Percentiles rank a stretch among this genome's conserved stretches.
phyloP scores from a whole-genome alignment of 176 grass and related monocot genomes.

The sorghum (Sorghum bicolor) region Sorghum_bicolor_NCBIv3 NC_012871.2:70614001-70614500 shows the following conservation, averaged over 20 bases:
- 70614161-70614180: constrained; percentile 4
- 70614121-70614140: constrained; percentile 21
- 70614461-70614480: not conserved
- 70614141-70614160: constrained; percentile 28
- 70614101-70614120: not conserved
- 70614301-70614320: not conserved
- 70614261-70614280: accelerated
- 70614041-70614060: constrained; percentile 8
- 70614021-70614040: constrained; percentile 10
- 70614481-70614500: not conserved
- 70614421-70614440: not conserved
- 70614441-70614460: constrained; percentile 48
- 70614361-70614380: not conserved
- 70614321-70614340: constrained; percentile 21
- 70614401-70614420: not conserved
- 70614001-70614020: not conserved
- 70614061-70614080: constrained; percentile 14
- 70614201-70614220: accelerated
- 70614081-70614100: not conserved
- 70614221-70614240: accelerated
- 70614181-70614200: not conserved
- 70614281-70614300: accelerated
- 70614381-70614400: constrained; percentile 31
- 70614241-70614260: accelerated
- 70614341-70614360: constrained; percentile 16